These are phyloP conservation scores for Cyclanthera cordifolia DNA, from an alignment of 306 rosid species.

Conservation along the genomic window DNA sequence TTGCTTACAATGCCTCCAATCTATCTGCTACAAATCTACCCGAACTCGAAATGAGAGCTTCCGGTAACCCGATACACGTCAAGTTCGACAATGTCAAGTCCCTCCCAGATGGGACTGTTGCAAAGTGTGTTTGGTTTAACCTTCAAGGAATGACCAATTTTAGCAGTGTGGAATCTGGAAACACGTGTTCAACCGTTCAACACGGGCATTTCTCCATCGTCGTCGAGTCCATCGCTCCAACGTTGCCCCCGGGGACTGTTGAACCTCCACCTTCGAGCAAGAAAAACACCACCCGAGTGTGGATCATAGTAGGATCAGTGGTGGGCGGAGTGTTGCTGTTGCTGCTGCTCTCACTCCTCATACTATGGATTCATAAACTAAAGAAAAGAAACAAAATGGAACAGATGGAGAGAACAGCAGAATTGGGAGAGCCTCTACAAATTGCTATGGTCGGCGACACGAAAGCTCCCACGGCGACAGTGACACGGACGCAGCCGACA, in stretches of 20 bases:
- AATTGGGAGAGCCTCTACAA: slow-evolving; percentile 72
- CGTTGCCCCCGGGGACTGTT: not conserved
- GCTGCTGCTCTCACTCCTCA: slow-evolving; percentile 34
- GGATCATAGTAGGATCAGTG: slow-evolving; percentile 72
- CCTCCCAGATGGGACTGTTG: slow-evolving; percentile 35
- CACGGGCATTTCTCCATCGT: slow-evolving; percentile 92
- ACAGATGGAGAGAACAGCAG: slow-evolving; percentile 83
- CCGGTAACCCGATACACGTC: slow-evolving; percentile 37
- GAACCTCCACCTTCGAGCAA: slow-evolving; percentile 18
- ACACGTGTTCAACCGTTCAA: slow-evolving; percentile 38
- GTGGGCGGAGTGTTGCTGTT: slow-evolving; percentile 61
- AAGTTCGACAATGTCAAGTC: slow-evolving; percentile 36
- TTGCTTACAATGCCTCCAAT: slow-evolving; percentile 58
- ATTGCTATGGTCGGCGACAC: slow-evolving; percentile 70
- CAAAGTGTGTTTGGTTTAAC: slow-evolving; percentile 56
- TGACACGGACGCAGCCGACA: slow-evolving; percentile 77
- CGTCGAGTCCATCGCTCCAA: slow-evolving; percentile 27
- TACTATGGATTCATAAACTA: slow-evolving; percentile 43
- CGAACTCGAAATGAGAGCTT: slow-evolving; percentile 33
- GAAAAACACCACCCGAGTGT: slow-evolving; percentile 29
- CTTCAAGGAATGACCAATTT: slow-evolving; percentile 39
- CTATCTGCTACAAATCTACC: slow-evolving; percentile 41
- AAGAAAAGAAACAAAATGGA: slow-evolving; percentile 54
- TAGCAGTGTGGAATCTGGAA: slow-evolving; percentile 38
- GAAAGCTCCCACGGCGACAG: slow-evolving; percentile 80